Percentiles rank a stretch among this genome's conserved stretches.
Evolutionary conservation across 495 filamentous ascomycete species (phyloP).

Genomic region (Mytilinidion resinicola): DNA sequence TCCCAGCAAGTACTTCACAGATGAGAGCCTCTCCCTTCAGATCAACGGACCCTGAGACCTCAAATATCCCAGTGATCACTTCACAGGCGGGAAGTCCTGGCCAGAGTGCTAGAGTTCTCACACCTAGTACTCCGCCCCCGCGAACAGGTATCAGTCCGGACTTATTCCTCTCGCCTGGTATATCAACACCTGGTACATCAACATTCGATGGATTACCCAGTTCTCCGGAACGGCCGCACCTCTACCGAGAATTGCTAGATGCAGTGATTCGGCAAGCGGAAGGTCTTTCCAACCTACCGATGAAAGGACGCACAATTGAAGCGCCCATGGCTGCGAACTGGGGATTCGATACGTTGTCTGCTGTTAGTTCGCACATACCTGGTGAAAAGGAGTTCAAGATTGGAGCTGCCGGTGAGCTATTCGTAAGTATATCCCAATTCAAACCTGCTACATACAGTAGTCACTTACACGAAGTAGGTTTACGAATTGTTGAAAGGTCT

Average conservation of each 20-base stretch:
- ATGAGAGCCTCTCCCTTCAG: neutral
- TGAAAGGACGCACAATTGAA: neutral
- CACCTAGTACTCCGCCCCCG: neutral
- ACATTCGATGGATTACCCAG: neutral
- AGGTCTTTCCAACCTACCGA: neutral
- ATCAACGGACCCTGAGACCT: neutral
- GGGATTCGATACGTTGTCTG: neutral
- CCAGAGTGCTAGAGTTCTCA: neutral
- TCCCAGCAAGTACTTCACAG: neutral
- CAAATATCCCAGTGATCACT: constrained; percentile 3
- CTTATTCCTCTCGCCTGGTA: neutral
- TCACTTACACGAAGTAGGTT: constrained; percentile 3
- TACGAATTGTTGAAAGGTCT: constrained; percentile 9
- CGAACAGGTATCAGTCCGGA: neutral
- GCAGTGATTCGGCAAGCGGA: neutral
- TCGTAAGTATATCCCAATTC: constrained; percentile 1
- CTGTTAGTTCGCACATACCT: neutral
- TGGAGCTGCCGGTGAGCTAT: constrained; percentile 8
- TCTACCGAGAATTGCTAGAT: constrained; percentile 1
- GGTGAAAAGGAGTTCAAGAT: constrained; percentile 11
- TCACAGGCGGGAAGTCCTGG: neutral
- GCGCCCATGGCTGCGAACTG: neutral
- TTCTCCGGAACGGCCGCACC: neutral
- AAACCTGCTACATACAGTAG: neutral
- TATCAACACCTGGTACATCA: neutral